Conservation (phyloP, 225 moss, liverwort and hornwort genomes). For the Sphagnum contortum region DNA sequence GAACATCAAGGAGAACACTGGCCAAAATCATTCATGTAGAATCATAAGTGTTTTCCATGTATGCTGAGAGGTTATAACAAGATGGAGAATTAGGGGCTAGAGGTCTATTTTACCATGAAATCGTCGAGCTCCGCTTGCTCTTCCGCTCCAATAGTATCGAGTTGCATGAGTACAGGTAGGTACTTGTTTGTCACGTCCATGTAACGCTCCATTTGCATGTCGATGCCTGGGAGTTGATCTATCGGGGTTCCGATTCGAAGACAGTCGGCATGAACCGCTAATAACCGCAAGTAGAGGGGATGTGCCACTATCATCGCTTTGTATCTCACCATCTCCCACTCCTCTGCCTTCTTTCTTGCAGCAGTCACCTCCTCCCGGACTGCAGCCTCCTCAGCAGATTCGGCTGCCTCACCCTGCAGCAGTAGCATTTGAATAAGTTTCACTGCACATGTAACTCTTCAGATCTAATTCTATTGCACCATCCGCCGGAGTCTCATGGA, state of each 20-base stretch:
- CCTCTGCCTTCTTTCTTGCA: slow-evolving; percentile 8
- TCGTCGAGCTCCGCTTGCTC: slow-evolving; percentile 50
- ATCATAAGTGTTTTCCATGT: too few species aligned
- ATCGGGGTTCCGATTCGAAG: slow-evolving; percentile 68
- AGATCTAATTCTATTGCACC: too few species aligned
- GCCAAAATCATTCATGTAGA: too few species aligned
- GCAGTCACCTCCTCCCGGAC: too few species aligned
- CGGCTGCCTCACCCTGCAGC: too few species aligned
- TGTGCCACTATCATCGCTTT: slow-evolving; percentile 50
- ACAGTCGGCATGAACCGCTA: slow-evolving; percentile 52
- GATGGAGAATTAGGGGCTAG: too few species aligned
- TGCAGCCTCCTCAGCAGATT: too few species aligned
- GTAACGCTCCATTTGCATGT: slow-evolving; percentile 34
- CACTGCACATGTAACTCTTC: too few species aligned
- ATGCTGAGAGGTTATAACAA: too few species aligned
- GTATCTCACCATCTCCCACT: slow-evolving; percentile 42
- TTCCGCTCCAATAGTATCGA: slow-evolving; percentile 15
- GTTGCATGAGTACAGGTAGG: slow-evolving; percentile 11
- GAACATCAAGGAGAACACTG: too few species aligned
- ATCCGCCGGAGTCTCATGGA: too few species aligned
- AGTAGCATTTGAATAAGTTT: too few species aligned
- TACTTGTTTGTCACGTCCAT: slow-evolving; percentile 24
- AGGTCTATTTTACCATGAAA: slow-evolving; percentile 39
- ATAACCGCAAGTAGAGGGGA: slow-evolving; percentile 48
- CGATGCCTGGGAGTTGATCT: slow-evolving; percentile 42